Evolutionary conservation across 129 eudicot genomes (phyloP).

Genomic region (Flaveria linearis): DNA sequence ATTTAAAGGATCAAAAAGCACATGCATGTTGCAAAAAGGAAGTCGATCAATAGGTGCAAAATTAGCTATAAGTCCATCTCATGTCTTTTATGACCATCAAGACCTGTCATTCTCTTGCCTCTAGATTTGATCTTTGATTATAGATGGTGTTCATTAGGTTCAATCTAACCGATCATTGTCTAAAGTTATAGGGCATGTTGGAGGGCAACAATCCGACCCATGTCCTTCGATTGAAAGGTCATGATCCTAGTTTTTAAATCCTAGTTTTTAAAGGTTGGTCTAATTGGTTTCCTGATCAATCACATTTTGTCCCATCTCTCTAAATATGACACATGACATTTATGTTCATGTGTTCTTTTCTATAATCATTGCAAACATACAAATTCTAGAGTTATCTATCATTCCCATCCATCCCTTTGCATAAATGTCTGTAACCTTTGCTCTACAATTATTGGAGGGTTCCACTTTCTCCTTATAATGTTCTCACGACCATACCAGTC

Average conservation of each 20-base stretch:
- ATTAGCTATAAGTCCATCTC: slow-evolving; percentile 13
- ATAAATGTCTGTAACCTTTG: slow-evolving; percentile 6
- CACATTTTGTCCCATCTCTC: slow-evolving; percentile 19
- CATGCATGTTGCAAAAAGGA: slow-evolving; percentile 3
- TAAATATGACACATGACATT: neutral
- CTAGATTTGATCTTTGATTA: neutral
- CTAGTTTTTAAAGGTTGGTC: neutral
- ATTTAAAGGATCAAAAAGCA: slow-evolving; percentile 1
- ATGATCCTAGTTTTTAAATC: too few relatives aligned
- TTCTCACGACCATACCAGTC: neutral
- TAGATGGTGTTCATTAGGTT: neutral
- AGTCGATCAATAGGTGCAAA: neutral
- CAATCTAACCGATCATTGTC: neutral
- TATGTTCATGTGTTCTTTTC: neutral
- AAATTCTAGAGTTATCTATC: neutral
- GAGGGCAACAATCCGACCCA: neutral
- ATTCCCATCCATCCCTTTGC: neutral
- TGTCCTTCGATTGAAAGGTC: slow-evolving; percentile 25
- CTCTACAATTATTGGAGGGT: slow-evolving; percentile 22
- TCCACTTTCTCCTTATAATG: neutral
- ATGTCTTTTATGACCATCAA: slow-evolving; percentile 1
- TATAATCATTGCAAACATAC: slow-evolving; percentile 7
- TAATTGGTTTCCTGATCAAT: neutral
- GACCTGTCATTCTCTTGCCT: neutral
- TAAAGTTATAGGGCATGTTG: slow-evolving; percentile 12